phyloP scores from a whole-genome alignment of 2,329 filamentous ascomycete genomes.

The Trichoderma lentiforme region DNA sequence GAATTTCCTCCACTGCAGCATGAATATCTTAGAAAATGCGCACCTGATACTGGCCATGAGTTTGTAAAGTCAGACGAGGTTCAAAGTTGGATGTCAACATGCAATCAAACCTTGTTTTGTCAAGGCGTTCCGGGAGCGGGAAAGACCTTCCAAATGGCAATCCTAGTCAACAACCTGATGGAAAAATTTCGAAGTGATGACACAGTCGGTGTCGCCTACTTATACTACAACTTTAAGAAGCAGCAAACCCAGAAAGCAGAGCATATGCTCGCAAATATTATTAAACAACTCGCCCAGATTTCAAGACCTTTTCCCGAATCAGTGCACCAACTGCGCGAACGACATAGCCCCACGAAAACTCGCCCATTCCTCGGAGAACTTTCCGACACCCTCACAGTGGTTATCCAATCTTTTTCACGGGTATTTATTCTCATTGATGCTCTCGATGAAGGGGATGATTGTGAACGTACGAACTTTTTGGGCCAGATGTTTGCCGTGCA shows the following conservation, averaged over 20 bases:
- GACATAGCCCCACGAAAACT: not conserved
- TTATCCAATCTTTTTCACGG: not conserved
- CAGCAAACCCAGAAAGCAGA: not conserved
- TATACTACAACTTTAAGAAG: not conserved
- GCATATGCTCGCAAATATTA: not conserved
- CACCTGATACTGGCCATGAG: not conserved
- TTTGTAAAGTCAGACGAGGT: not conserved
- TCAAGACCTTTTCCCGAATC: not conserved
- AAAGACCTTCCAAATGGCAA: not conserved
- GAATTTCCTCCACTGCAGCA: not conserved
- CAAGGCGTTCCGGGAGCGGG: not conserved
- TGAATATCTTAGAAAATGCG: not conserved
- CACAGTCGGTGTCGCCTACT: not conserved
- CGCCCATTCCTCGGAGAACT: not conserved
- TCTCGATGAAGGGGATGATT: not conserved
- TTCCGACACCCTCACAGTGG: not conserved
- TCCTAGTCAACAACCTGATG: not conserved
- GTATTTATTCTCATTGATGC: slow-evolving; percentile 6
- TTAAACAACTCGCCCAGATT: not conserved
- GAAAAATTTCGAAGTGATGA: not conserved
- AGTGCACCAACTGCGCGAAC: not conserved
- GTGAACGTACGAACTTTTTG: not conserved
- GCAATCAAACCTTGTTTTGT: not conserved
- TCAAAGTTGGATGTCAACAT: not conserved
- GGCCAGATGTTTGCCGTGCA: not conserved